These are phyloP conservation scores for Gossypium trilobum DNA, from an alignment of 441 rosid species.

Conservation along the genomic window DNA sequence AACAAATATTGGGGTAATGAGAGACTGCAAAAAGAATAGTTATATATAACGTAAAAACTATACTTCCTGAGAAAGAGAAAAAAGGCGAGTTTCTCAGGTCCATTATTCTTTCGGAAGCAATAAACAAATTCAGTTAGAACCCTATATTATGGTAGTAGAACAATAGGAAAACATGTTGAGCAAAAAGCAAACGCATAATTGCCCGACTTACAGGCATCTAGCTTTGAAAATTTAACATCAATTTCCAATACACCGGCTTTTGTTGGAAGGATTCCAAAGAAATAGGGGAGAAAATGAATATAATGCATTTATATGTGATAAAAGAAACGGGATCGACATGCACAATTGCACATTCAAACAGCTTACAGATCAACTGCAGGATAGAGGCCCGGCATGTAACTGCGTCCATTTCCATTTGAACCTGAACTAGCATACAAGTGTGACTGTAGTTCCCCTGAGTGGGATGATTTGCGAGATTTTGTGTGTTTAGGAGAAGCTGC, in stretches of 20 bases:
- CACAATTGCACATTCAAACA: slow-evolving; percentile 7
- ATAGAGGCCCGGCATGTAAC: slow-evolving; percentile 16
- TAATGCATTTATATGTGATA: background rate
- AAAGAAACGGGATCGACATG: background rate
- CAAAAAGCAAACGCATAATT: slow-evolving; percentile 4
- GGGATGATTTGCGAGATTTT: slow-evolving; percentile 50
- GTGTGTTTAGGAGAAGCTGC: slow-evolving; percentile 48
- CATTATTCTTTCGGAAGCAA: slow-evolving; percentile 19
- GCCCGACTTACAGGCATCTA: slow-evolving; percentile 6
- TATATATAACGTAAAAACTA: background rate
- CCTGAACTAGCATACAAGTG: slow-evolving; percentile 25
- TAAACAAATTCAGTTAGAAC: slow-evolving; percentile 21
- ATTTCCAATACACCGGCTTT: slow-evolving; percentile 5
- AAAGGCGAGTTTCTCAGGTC: slow-evolving; percentile 17
- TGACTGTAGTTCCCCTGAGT: slow-evolving; percentile 54
- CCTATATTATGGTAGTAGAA: slow-evolving; percentile 14
- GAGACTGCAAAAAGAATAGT: background rate
- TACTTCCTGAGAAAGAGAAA: background rate
- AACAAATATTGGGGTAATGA: background rate
- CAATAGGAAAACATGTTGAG: slow-evolving; percentile 5
- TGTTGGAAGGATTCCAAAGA: slow-evolving; percentile 10
- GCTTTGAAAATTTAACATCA: background rate
- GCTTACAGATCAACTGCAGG: slow-evolving; percentile 18
- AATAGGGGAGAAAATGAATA: slow-evolving; percentile 12
- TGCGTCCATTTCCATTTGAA: slow-evolving; percentile 14